Evolutionary conservation across 306 rosid species (phyloP).

Genomic region (Purshia tridentata): DNA sequence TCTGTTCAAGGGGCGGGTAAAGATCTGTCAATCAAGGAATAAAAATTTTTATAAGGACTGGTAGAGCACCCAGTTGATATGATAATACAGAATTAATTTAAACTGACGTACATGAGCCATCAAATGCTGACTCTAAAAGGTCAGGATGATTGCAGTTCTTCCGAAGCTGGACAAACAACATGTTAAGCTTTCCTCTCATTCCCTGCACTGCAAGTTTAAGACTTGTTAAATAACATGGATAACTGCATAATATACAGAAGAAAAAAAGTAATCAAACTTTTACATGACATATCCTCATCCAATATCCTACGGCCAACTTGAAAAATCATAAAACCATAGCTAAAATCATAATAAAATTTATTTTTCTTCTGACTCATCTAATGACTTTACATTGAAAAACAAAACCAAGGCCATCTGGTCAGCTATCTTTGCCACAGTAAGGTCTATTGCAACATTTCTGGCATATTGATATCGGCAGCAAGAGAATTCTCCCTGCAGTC

Average conservation of each 20-base stretch:
- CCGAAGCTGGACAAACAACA: slow-evolving; percentile 81
- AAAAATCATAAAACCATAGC: neutral
- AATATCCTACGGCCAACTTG: neutral
- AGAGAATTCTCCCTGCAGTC: neutral
- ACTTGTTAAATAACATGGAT: neutral
- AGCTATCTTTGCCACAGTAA: neutral
- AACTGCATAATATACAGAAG: neutral
- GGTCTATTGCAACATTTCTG: neutral
- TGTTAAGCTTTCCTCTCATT: slow-evolving; percentile 38
- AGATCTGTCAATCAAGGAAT: slow-evolving; percentile 38
- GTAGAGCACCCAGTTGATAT: slow-evolving; percentile 8
- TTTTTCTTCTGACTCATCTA: neutral
- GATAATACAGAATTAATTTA: slow-evolving; percentile 3
- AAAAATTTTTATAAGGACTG: slow-evolving; percentile 20
- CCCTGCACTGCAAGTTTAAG: slow-evolving; percentile 45
- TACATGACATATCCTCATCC: neutral
- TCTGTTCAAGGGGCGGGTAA: slow-evolving; percentile 77
- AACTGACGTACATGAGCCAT: slow-evolving; percentile 50
- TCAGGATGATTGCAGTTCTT: slow-evolving; percentile 98
- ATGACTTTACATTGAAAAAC: neutral
- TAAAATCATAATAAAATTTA: neutral
- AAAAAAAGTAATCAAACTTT: neutral
- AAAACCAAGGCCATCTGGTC: neutral
- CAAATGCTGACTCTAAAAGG: slow-evolving; percentile 62
- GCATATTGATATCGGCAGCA: slow-evolving; percentile 1